Base-by-base conservation (phyloP, 202 grass and related monocot genomes). In the Panicum virgatum region DNA sequence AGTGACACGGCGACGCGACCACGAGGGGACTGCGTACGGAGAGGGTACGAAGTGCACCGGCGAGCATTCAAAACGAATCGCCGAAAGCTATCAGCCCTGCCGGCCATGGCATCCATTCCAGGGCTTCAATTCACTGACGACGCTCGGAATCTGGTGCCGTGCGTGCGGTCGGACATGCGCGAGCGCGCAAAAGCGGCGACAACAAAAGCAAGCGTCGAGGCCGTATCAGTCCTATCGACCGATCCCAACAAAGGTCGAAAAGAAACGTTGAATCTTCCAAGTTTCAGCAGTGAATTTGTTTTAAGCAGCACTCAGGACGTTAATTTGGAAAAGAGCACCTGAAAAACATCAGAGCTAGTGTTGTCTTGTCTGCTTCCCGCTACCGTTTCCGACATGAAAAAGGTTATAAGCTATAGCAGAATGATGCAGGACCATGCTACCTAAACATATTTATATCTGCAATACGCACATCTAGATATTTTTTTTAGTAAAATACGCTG, bases 171-270 rank as follows among this genome's bases (percentile, higher is more conserved):
- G 43, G 81, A 79, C 86, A 86, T 89, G 88, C 43, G 57, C n/a
- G 79, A 69, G 83, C 74, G 72, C 19, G 73, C 34, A 83, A 86
- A 89, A 89, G 73, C 34, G 42, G 79, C 75, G 73, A 78, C 73
- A 68, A 7, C 9, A 64, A 81, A 84, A 30, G 73, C 34, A 23
- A 65, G 45, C 54, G 14, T 27, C 26, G 44, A 56, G 18, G 71
- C 36, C 53, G 85, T 63, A 70, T 43, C 46, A 59, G 76, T 72
- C 59, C 36, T 82, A 63, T 26, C 20, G 36, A 10, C 8, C 34
- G 0, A 38, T 23, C 71, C 48, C 19, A 15, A 14, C 15, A 45
- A 76, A 43, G 69, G 48, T 26, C 16, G 3, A 64, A 66, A 38
- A 44, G 20, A 18, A 45, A 25, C 6, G 37, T n/a, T 43, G 19